Evolutionary conservation across 768 basidiomycete genomes (phyloP), one percentile per base, ranked within the genome.

Genomic region (Tricholoma terreum): DNA sequence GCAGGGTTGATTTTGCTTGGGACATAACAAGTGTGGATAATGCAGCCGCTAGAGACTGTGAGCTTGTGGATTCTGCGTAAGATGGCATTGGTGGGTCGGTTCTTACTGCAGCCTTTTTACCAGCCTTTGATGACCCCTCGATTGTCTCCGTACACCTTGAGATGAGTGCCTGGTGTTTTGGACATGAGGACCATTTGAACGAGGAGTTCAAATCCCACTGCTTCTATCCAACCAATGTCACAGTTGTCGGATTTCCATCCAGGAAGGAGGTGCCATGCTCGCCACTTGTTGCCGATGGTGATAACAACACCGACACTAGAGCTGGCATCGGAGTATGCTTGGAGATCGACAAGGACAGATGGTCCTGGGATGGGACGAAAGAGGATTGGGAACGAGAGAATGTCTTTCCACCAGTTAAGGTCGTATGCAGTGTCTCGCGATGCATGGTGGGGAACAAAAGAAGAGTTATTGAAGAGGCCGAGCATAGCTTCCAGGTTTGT

Each of bases 181-280:
- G 17, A n/a, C 12, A 15, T 52, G 34, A 14, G 17, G 40, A 27
- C 19, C 4, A 17, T 33, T 21, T 5, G 11, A 14, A 14, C 11
- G 33, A 80, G 74, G n/a, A 80, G 60, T 22, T 78, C 68, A 52
- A 83, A 75, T 0, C 75, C 74, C 8, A 80, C 58, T 0, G 73
- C 74, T 59, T 83, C 78, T 0, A 78, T 78, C 79, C 80, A 83
- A 0, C 65, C 63, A 53, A 82, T 83, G 55, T 81, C 75, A 0
- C 69, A 34, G 0, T 64, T 43, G n/a, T 67, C 59, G 0, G 50
- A 22, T 15, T 67, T 49, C 76, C 75, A 79, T 0, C 66, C 68
- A 1, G 65, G 67, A 1, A 63, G n/a, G 11, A 77, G 69, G 0
- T 42, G 14, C 71, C 72, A 76, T 0, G 74, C 73, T 11, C 63